Evolutionary conservation across 2,329 filamentous ascomycete species (phyloP).

Genomic region (Phialophora macrospora): DNA sequence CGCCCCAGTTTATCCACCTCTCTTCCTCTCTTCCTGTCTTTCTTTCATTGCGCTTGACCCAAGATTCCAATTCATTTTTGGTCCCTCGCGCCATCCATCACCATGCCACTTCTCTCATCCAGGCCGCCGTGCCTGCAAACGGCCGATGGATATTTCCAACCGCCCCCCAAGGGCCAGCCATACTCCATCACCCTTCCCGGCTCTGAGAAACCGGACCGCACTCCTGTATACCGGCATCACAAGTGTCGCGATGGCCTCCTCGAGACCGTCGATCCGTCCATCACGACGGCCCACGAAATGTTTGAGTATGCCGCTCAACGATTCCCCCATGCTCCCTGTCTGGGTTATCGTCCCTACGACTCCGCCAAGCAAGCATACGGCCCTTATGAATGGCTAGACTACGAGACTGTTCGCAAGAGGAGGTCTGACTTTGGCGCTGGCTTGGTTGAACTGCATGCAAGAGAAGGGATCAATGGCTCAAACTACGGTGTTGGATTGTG

Average conservation of each 20-base stretch:
- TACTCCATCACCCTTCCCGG: conserved; percentile 80
- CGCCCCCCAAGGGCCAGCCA: conserved; percentile 74
- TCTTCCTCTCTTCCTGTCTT: not conserved
- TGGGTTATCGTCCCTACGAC: conserved; percentile 83
- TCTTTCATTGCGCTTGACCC: not conserved
- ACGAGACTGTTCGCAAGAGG: conserved; percentile 75
- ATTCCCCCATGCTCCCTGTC: conserved; percentile 60
- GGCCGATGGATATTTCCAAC: conserved; percentile 59
- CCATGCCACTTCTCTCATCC: conserved; percentile 46
- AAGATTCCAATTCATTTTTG: not conserved
- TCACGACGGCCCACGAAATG: conserved; percentile 75
- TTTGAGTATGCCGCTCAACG: conserved; percentile 67
- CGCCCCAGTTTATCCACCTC: not conserved
- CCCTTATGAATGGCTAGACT: conserved; percentile 82
- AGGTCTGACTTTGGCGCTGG: conserved; percentile 85
- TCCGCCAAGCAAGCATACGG: conserved; percentile 72
- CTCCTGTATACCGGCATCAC: conserved; percentile 82
- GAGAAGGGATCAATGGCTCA: conserved; percentile 67
- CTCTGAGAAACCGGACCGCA: conserved; percentile 73
- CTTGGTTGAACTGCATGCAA: conserved; percentile 78
- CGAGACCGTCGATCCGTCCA: conserved; percentile 70
- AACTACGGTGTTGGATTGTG: conserved; percentile 80
- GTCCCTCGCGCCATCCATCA: conserved; percentile 6
- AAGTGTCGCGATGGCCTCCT: conserved; percentile 73
- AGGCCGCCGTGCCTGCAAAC: conserved; percentile 46